A percentile compares a stretch with the other conserved stretches of the same genome.
Evolutionary conservation across 345 rosid genomes (phyloP).

Genomic region (Bruguiera parviflora): DNA sequence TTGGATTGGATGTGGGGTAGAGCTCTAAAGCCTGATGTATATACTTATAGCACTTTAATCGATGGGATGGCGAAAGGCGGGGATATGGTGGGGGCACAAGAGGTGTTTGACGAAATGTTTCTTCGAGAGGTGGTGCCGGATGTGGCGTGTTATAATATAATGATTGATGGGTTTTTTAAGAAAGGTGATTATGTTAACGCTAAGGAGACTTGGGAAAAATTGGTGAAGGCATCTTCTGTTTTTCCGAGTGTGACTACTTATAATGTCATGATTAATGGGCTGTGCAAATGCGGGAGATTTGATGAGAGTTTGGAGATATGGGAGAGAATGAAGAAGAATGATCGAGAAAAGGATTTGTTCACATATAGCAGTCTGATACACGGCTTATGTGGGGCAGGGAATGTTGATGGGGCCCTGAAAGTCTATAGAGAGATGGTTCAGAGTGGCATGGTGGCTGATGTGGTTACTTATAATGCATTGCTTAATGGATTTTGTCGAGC

Average conservation of each 20-base stretch:
- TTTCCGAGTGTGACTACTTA: slow-evolving; percentile 78
- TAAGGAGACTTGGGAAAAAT: slow-evolving; percentile 59
- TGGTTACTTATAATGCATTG: slow-evolving; percentile 72
- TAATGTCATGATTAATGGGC: slow-evolving; percentile 77
- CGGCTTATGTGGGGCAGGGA: slow-evolving; percentile 60
- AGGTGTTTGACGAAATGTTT: slow-evolving; percentile 84
- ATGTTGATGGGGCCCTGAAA: slow-evolving; percentile 59
- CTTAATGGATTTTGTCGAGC: slow-evolving; percentile 65
- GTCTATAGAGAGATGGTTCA: slow-evolving; percentile 63
- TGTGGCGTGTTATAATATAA: slow-evolving; percentile 66
- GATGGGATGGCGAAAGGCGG: slow-evolving; percentile 49
- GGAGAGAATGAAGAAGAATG: slow-evolving; percentile 74
- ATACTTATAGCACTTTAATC: slow-evolving; percentile 60
- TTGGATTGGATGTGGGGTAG: slow-evolving; percentile 57
- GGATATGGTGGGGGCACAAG: slow-evolving; percentile 45
- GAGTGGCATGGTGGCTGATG: slow-evolving; percentile 49
- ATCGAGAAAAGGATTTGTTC: slow-evolving; percentile 56
- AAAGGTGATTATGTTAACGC: slow-evolving; percentile 47
- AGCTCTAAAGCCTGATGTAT: slow-evolving; percentile 53
- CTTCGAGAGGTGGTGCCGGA: slow-evolving; percentile 48
- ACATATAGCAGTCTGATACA: slow-evolving; percentile 68
- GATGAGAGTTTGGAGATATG: slow-evolving; percentile 68
- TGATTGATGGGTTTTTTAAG: slow-evolving; percentile 71
- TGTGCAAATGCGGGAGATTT: slow-evolving; percentile 64
- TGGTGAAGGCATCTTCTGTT: slow-evolving; percentile 44